Evolutionary conservation across 1,139 yeast genomes (phyloP), one percentile per base, ranked within the genome.

Genomic region (Taiozyma sp.): DNA sequence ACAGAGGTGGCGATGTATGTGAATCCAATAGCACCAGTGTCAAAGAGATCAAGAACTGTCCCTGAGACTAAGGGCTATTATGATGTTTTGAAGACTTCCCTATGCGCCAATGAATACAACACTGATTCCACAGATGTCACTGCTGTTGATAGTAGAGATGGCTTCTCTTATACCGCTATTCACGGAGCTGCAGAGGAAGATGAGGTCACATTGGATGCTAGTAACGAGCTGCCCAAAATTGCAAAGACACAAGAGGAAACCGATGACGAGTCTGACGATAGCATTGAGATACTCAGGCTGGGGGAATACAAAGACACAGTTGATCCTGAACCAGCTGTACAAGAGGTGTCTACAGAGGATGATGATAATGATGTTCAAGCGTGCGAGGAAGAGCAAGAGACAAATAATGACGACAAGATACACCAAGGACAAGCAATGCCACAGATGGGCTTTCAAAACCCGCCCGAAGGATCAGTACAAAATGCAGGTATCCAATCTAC

Each of bases 41-140:
- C 46, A 8, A 46, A 45, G n/a, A 45, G 52, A 28, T 24, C 55
- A 5, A 48, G 32, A 16, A 50, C 50, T 19, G 6, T 8, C 23
- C 14, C 16, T 22, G 29, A 34, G 9, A 4, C 41, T 23, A 14
- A 27, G 32, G 3, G 43, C 23, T 23, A 19, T 32, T 4, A n/a
- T 23, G 29, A 43, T 19, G 3, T 30, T 12, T 34, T 28, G 10
- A 34, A 32, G 40, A 42, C 14, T 30, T 19, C 22, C 24, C 32
- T 12, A 10, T 8, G 13, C 29, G 24, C 2, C 12, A 30, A 9
- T 7, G 34, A 14, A 30, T 4, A 13, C 34, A 30, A 30, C 12
- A 13, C 34, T 30, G 34, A 5, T 6, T 30, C 34, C 14, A 30
- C n/a, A 10, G 34, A 30, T 30, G 36, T n/a, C 7, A 32, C 36